These are phyloP conservation scores for Trypanosoma mega DNA, from an alignment of 208 protist species.

Conservation along the genomic window DNA sequence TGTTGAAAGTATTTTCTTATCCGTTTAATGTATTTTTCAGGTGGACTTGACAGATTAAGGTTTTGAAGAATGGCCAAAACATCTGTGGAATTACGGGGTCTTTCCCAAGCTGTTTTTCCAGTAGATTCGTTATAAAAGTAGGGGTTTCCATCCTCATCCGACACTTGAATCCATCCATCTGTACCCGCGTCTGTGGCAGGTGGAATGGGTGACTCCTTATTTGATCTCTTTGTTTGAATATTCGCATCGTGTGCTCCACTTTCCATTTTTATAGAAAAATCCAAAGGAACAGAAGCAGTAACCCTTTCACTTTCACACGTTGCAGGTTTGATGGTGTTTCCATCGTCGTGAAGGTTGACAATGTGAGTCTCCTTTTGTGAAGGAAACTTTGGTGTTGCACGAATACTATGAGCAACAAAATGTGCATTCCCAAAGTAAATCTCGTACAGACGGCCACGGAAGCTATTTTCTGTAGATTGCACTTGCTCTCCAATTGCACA, in stretches of 20 bases:
- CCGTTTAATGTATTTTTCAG: conserved; percentile 12
- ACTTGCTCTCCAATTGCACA: conserved; percentile 19
- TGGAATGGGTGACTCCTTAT: neutral
- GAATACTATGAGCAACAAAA: conserved; percentile 7
- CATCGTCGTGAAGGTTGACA: neutral
- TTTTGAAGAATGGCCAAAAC: conserved; percentile 9
- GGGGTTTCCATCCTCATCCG: conserved; percentile 5
- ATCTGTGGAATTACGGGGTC: neutral
- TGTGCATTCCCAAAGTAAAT: conserved; percentile 12
- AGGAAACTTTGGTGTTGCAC: too few species aligned
- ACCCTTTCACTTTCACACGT: neutral
- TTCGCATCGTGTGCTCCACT: too few species aligned
- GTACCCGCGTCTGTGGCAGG: neutral
- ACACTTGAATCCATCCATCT: conserved; percentile 1
- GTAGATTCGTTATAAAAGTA: conserved; percentile 13
- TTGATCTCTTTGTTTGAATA: too few species aligned
- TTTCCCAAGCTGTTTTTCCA: conserved; percentile 6
- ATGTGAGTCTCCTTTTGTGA: neutral
- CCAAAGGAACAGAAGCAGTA: too few species aligned
- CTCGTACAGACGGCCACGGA: conserved; percentile 6
- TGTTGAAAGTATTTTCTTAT: conserved; percentile 20
- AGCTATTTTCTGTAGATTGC: conserved; percentile 17
- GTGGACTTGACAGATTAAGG: conserved; percentile 7
- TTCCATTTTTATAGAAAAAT: too few species aligned
- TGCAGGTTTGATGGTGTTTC: neutral